Evolutionary conservation across 441 rosid species (phyloP), one percentile per base, ranked within the genome.

Genomic region (Kokia cookei): DNA sequence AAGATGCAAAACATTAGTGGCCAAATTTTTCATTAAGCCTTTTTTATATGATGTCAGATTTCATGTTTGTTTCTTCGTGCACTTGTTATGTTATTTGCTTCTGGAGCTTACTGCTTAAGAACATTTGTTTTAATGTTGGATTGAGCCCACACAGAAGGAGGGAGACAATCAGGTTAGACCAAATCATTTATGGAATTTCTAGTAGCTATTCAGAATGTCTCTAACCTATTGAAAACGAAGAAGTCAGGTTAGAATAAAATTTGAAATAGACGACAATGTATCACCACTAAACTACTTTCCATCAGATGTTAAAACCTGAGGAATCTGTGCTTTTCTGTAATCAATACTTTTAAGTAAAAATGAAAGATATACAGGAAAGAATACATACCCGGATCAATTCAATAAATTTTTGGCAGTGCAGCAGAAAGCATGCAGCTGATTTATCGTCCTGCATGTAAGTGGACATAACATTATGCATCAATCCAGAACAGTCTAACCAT

Each of bases 331-430:
- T 26, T 24, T 26, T 26, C 62, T 24, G 22, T 13, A 45, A 13
- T 13, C 54, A 65, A 12, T 24, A 9, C 26, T 50, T 37, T 62
- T n/a, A n/a, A 6, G 12, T 45, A 22, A 13, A 65, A 22, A 27
- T 48, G 29, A 27, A 50, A 67, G 4, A 65, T 48, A 29, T 27
- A 68, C 0, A n/a, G 79, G 43, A 70, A 70, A 74, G 43, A 77
- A 79, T 72, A 65, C 72, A 60, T 90, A 95, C 98, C 96, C 97
- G 93, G 70, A 90, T 88, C 65, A 93, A 78, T 84, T 95, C 99
- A 37, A 95, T 88, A 77, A 95, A 95, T 68, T 88, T 90, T 78
- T 95, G 99, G 80, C 94, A 86, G 82, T 87, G 91, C 78, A 95
- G 91, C 74, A 95, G 89, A 83, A 93, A 89, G 78, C 97, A 93